Evolutionary conservation across 2,329 filamentous ascomycete genomes (phyloP).

Genomic region (Hymenoscyphus infarciens): DNA sequence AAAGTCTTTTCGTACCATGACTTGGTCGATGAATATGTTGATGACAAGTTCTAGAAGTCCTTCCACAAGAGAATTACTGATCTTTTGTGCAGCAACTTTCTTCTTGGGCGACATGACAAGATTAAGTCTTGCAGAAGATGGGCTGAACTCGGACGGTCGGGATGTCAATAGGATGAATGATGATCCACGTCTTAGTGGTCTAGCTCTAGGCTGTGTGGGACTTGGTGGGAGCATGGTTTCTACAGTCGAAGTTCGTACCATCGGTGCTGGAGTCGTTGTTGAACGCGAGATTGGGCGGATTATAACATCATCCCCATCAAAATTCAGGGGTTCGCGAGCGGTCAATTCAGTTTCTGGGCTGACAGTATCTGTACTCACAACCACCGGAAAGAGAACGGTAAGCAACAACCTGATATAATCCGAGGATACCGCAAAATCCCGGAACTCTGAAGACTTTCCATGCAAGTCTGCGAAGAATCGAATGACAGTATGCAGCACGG

Average conservation of each 20-base stretch:
- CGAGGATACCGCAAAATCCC: conserved; percentile 76
- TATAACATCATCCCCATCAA: conserved; percentile 81
- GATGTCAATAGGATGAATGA: conserved; percentile 87
- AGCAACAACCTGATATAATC: conserved; percentile 80
- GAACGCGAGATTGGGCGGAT: conserved; percentile 55
- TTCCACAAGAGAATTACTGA: conserved; percentile 70
- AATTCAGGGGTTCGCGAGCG: conserved; percentile 74
- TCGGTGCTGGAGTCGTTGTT: conserved; percentile 59
- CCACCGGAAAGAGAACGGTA: conserved; percentile 76
- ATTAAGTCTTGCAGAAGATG: conserved; percentile 60
- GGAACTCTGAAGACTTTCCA: conserved; percentile 69
- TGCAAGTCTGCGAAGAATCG: conserved; percentile 79
- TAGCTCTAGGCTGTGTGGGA: conserved; percentile 45
- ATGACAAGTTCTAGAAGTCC: conserved; percentile 74
- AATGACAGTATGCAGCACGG: conserved; percentile 71
- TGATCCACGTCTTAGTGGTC: conserved; percentile 72
- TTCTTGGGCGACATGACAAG: conserved; percentile 58
- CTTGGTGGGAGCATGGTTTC: conserved; percentile 47
- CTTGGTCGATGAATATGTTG: conserved; percentile 78
- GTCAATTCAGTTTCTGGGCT: conserved; percentile 83
- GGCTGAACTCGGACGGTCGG: conserved; percentile 55
- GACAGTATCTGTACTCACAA: conserved; percentile 82
- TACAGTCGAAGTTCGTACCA: conserved; percentile 69
- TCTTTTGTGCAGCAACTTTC: conserved; percentile 46
- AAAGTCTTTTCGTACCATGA: conserved; percentile 86